phyloP scores from a whole-genome alignment of 768 basidiomycete species.

The Lentinula boryana region DNA sequence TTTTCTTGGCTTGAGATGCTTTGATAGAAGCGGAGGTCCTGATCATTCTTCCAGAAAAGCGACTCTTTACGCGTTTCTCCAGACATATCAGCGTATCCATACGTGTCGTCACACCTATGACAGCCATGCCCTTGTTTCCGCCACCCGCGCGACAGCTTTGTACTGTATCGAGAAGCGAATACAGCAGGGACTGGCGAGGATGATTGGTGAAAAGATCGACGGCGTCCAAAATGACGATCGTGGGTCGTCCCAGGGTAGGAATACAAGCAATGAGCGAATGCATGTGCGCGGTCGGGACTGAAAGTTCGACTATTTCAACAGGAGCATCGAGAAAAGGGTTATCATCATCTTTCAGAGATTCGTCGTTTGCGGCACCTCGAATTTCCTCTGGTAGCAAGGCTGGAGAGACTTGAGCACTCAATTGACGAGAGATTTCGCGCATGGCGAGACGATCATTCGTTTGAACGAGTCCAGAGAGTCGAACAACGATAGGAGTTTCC shows the following conservation, averaged over 20 bases:
- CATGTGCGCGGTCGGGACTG: conserved; percentile 62
- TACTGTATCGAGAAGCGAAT: conserved; percentile 91
- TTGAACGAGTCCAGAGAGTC: conserved; percentile 82
- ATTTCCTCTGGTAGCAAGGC: conserved; percentile 33
- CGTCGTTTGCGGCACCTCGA: conserved; percentile 21
- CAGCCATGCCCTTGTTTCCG: conserved; percentile 64
- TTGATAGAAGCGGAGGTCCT: conserved; percentile 60
- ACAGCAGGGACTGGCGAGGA: conserved; percentile 87
- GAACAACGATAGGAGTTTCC: conserved; percentile 61
- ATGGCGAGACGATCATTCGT: conserved; percentile 86
- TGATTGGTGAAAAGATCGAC: conserved; percentile 94
- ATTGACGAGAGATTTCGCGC: conserved; percentile 84
- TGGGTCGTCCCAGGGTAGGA: conserved; percentile 73
- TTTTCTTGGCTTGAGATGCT: conserved; percentile 41
- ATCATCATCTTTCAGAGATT: conserved; percentile 27
- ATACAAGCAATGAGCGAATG: conserved; percentile 71
- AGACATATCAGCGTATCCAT: conserved; percentile 84
- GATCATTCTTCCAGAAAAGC: conserved; percentile 90
- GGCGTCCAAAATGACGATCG: conserved; percentile 80
- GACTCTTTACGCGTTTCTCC: conserved; percentile 96
- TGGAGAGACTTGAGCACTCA: conserved; percentile 70
- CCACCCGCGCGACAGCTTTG: conserved; percentile 71
- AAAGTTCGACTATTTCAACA: conserved; percentile 17
- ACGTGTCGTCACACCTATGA: conserved; percentile 83
- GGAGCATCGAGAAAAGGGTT: conserved; percentile 45